Evolutionary conservation across 106 monocot genomes (phyloP).

Genomic region (Agapanthus africanus): DNA sequence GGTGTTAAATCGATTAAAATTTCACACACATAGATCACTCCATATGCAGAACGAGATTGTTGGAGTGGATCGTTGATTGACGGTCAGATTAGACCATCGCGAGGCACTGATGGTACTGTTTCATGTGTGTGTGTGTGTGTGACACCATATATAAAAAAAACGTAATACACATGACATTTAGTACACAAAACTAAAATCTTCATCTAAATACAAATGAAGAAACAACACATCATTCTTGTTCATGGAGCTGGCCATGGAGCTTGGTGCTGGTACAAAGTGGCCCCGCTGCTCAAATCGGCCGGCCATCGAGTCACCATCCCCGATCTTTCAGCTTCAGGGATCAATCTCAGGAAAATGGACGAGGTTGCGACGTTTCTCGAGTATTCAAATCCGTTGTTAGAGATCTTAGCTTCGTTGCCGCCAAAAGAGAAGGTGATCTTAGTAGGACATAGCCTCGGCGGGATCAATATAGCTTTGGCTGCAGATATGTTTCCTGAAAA

Average conservation of each 20-base stretch:
- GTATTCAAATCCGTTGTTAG: constrained; percentile 20
- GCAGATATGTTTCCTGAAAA: constrained; percentile 32
- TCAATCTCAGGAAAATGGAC: constrained; percentile 2
- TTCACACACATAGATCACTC: no score
- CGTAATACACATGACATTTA: no score
- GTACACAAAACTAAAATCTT: no score
- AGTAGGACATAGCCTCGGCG: constrained; percentile 38
- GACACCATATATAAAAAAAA: no score
- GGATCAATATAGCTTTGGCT: constrained; percentile 22
- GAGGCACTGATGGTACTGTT: no score
- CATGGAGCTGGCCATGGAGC: constrained; percentile 45
- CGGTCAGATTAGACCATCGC: no score
- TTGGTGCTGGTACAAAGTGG: constrained; percentile 52
- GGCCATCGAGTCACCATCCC: constrained; percentile 25
- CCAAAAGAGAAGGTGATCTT: constrained; percentile 19
- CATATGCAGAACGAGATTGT: no score
- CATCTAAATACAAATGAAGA: no score
- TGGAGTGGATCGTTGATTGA: no score
- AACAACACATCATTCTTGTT: constrained; percentile 16
- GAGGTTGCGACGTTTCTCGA: constrained; percentile 16
- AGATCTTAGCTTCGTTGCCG: constrained; percentile 8
- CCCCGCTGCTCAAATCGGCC: neutral
- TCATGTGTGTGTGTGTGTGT: no score
- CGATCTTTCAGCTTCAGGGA: constrained; percentile 31
- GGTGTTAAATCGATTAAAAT: no score